Evolutionary conservation across 306 rosid genomes (phyloP), one percentile per base, ranked within the genome.

Genomic region (Citrullus amarus): DNA sequence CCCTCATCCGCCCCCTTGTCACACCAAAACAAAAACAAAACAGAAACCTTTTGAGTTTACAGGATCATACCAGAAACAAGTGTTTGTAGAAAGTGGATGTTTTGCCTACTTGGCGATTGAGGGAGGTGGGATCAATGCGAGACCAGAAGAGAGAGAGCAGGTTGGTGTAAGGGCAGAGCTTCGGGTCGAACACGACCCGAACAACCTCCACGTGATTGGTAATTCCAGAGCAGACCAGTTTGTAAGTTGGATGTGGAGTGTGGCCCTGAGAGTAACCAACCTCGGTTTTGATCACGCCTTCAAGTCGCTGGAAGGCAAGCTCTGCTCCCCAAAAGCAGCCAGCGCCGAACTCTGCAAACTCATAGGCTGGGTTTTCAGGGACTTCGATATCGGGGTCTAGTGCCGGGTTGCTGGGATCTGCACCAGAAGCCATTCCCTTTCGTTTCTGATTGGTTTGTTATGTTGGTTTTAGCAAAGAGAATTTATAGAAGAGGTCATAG

Each of bases 321-420:
- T 94, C 96, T 22, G 84, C 96, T 1, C 97, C 88, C 95, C 98
- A 94, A 90, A 94, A 94, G 58, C 98, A 90, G 50, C 98, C 98
- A 6, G 91, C 90, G 78, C 88, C 97, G 75, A 94, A 94, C 78
- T 94, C 84, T 9, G 91, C 98, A 1, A 92, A 86, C 87, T 87
- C 90, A 82, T 87, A 86, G 48, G 77, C 76, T 54, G 91, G 89
- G 46, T 85, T 80, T 2, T 77, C 88, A 9, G 95, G 93, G 8
- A 44, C 28, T 50, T 94, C 97, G 80, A 39, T 8, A 76, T 94
- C 96, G 75, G 80, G 89, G 22, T 85, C 88, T 7, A 82, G 78
- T 16, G 91, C 91, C 2, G 87, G 95, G 87, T 85, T 90, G 67
- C 69, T 16, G 38, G 55, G 10, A 28, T 77, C 43, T 39, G 20